Evolutionary conservation across 2,329 filamentous ascomycete species (phyloP).

Genomic region (Coleophoma eucalyptorum): DNA sequence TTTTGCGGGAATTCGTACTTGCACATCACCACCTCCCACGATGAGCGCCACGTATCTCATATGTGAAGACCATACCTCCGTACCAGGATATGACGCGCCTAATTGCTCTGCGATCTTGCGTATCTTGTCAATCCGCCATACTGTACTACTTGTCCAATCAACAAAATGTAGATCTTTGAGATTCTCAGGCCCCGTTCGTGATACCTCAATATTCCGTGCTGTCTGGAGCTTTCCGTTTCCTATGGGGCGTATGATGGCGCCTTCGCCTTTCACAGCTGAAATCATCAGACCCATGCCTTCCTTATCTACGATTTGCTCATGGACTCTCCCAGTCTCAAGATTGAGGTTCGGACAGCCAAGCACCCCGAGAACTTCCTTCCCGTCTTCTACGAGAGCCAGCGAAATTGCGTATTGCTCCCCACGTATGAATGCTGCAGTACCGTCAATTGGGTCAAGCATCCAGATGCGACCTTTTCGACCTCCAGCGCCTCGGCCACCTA

Average conservation of each 20-base stretch:
- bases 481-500: constrained; percentile 41
- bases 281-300: constrained; percentile 44
- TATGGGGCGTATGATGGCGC: constrained; percentile 33
- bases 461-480: constrained; percentile 43
- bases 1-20: constrained; percentile 42
- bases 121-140: constrained; percentile 32
- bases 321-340: constrained; percentile 29
- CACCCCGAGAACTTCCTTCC: constrained; percentile 53
- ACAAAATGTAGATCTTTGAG: constrained; percentile 37
- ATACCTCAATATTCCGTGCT: constrained; percentile 24
- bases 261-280: constrained; percentile 42
- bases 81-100: constrained; percentile 40
- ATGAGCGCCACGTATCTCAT: constrained; percentile 50
- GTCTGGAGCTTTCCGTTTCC: constrained; percentile 27
- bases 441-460: constrained; percentile 64
- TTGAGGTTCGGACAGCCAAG: constrained; percentile 60
- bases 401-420: constrained; percentile 62
- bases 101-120: constrained; percentile 22
- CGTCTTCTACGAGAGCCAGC: constrained; percentile 53
- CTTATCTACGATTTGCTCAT: constrained; percentile 36
- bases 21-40: constrained; percentile 43
- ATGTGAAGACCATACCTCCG: constrained; percentile 47
- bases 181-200: neutral
- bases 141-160: constrained; percentile 37
- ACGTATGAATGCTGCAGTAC: constrained; percentile 57